A percentile compares a stretch with the other conserved stretches of the same genome.
These are phyloP conservation scores for Trichocladium uniseriatum DNA, from an alignment of 495 filamentous ascomycete species.

Conservation along the genomic window DNA sequence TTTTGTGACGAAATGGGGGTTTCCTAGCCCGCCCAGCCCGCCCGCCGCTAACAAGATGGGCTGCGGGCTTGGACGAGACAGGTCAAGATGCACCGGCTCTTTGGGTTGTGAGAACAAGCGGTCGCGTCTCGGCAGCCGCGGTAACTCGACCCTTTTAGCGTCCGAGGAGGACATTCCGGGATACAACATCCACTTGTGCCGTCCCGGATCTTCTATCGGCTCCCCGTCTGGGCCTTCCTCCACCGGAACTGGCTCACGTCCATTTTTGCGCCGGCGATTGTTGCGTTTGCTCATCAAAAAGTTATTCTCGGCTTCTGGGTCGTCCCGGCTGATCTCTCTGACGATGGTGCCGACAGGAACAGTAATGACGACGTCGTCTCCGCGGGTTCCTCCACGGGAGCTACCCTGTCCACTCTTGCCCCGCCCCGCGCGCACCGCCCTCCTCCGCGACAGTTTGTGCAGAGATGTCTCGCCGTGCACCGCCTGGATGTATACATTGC, in stretches of 20 bases:
- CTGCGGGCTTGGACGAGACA: constrained; percentile 67
- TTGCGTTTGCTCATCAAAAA: constrained; percentile 14
- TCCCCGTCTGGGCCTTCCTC: constrained; percentile 29
- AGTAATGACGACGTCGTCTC: constrained; percentile 76
- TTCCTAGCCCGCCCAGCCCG: constrained; percentile 81
- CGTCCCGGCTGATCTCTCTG: constrained; percentile 65
- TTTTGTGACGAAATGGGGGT: constrained; percentile 79
- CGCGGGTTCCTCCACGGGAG: constrained; percentile 65
- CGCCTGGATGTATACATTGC: constrained; percentile 90
- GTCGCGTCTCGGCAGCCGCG: constrained; percentile 48
- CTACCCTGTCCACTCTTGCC: constrained; percentile 85
- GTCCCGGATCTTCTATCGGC: constrained; percentile 25
- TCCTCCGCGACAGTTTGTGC: constrained; percentile 78
- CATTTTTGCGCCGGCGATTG: constrained; percentile 9
- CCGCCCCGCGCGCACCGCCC: constrained; percentile 64
- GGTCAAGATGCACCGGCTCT: constrained; percentile 68
- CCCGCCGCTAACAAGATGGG: constrained; percentile 89
- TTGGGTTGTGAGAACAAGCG: constrained; percentile 54
- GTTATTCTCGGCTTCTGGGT: constrained; percentile 57
- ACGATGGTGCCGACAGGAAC: constrained; percentile 92
- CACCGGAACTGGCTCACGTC: constrained; percentile 20
- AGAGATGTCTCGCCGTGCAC: constrained; percentile 81
- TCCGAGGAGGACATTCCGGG: constrained; percentile 61
- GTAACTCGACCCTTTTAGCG: constrained; percentile 49
- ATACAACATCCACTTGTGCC: constrained; percentile 80